Base-by-base conservation (phyloP, 164 flowering plant genomes). In the Kingdonia uniflora region DNA sequence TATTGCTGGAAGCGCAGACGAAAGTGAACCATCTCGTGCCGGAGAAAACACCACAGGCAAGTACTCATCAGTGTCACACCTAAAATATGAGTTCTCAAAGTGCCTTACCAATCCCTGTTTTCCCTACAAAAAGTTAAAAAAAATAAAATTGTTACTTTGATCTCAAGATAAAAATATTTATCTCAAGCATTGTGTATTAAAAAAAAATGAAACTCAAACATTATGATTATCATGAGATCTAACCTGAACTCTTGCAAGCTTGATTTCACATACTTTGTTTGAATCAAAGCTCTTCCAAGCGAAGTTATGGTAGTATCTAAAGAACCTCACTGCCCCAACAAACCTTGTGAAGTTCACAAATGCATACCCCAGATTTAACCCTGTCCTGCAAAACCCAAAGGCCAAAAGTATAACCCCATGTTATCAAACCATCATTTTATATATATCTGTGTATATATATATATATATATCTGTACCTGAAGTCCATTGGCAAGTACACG, bases 361-460 rank as follows among this genome's bases (percentile, higher is more conserved):
- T 7, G 46, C 46, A 43, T 43, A 43, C 8, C 46, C 46, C 16
- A 43, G 17, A 14, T 43, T 43, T 7, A 19, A 43, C 12, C 46
- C 46, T 6, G 19, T 43, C n/a, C 46, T 43, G 46, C 46, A 43
- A 43, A 43, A 43, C n/a, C n/a, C n/a, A n/a, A n/a, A n/a, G n/a
- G n/a, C n/a, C n/a, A n/a, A n/a, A n/a, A n/a, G n/a, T n/a, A 5
- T 43, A 14, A 43, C 7, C 5, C 19, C n/a, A n/a, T n/a, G n/a
- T n/a, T n/a, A 43, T 42, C 14, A 42, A 42, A 10, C 17, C 45
- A 43, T 1, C 6, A 43, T 43, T 43, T 6, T 14, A n/a, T 4
- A 0, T 43, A 43, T 7, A n/a, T 43, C 19, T n/a, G 46, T n/a
- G 1, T 6, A 5, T 1, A 14, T n/a, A n/a, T n/a, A n/a, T n/a